Conservation (phyloP, 1,284 basidiomycete genomes). For the Fomitiporia mediterranea region DNA sequence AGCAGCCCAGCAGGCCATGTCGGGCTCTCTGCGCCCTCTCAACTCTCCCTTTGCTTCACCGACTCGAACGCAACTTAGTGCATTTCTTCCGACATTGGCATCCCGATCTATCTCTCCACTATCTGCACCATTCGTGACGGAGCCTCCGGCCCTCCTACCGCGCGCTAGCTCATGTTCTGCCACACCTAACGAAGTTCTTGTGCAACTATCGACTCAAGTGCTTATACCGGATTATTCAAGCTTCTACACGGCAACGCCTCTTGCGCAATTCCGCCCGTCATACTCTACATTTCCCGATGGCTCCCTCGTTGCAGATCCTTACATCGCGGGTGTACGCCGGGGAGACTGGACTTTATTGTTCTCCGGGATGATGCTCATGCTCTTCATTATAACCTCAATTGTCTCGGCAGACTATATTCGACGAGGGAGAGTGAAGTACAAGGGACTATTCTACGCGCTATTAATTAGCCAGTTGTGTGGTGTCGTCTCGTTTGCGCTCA, state of each 20-base stretch:
- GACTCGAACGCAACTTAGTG: not conserved
- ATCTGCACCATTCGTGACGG: constrained; percentile 2
- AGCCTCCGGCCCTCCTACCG: constrained; percentile 12
- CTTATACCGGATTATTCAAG: constrained; percentile 44
- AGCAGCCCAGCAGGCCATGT: not conserved
- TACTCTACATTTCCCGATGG: constrained; percentile 52
- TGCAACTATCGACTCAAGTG: constrained; percentile 46
- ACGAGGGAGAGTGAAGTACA: constrained; percentile 56
- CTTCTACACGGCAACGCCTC: constrained; percentile 39
- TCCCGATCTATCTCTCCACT: constrained; percentile 1
- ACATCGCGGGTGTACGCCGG: constrained; percentile 38
- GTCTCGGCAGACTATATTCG: constrained; percentile 49
- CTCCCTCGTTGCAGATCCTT: constrained; percentile 50
- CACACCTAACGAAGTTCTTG: constrained; percentile 38
- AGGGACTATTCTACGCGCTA: constrained; percentile 51
- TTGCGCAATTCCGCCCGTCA: constrained; percentile 42
- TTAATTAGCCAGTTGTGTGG: constrained; percentile 54
- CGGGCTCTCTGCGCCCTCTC: not conserved
- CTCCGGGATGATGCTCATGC: constrained; percentile 42
- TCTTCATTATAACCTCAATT: constrained; percentile 53
- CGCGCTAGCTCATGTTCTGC: constrained; percentile 10
- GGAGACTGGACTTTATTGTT: constrained; percentile 45
- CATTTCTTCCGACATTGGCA: not conserved
- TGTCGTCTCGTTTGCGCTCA: constrained; percentile 39
- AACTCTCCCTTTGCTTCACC: not conserved